phyloP scores from a whole-genome alignment of 2,329 filamentous ascomycete genomes.

The Fusarium papillatum region DNA sequence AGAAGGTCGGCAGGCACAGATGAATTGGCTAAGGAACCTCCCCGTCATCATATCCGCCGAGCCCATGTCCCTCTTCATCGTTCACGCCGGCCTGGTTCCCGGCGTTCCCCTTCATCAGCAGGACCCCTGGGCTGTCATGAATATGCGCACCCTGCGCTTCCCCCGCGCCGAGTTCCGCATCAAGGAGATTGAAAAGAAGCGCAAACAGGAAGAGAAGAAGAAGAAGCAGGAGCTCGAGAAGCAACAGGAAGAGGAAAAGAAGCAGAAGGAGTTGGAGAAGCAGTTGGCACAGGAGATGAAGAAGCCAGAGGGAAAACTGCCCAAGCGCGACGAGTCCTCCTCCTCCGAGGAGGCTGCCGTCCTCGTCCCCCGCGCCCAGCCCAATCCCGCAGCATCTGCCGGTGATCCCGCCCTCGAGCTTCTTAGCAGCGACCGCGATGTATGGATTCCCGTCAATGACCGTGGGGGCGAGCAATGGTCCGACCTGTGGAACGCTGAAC shows the following conservation, averaged over 20 bases:
- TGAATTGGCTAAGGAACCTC: constrained; percentile 76
- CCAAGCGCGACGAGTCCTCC: constrained; percentile 16
- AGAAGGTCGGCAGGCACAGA: too few relatives aligned
- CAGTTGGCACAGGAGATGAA: constrained; percentile 27
- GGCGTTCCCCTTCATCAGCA: constrained; percentile 77
- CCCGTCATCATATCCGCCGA: constrained; percentile 86
- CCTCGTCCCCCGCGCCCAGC: constrained; percentile 15
- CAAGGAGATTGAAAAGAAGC: constrained; percentile 45
- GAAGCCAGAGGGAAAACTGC: background rate
- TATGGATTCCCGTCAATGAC: constrained; percentile 55
- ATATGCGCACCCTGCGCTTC: constrained; percentile 85
- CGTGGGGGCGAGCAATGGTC: constrained; percentile 76
- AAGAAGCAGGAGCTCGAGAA: constrained; percentile 33
- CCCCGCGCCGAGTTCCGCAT: constrained; percentile 58
- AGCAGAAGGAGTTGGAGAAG: constrained; percentile 35
- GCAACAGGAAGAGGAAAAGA: constrained; percentile 18
- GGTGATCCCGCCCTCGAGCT: constrained; percentile 18
- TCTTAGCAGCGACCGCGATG: constrained; percentile 44
- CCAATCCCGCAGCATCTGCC: background rate
- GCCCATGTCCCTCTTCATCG: constrained; percentile 74
- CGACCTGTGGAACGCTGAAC: constrained; percentile 69
- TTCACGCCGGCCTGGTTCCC: constrained; percentile 89
- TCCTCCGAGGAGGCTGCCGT: background rate
- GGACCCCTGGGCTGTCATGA: constrained; percentile 88
- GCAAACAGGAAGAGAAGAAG: constrained; percentile 38